Percentiles rank a stretch among this genome's conserved stretches.
These are phyloP conservation scores for Penicillium longicatenatum DNA, from an alignment of 495 filamentous ascomycete genomes.

Conservation along the genomic window DNA sequence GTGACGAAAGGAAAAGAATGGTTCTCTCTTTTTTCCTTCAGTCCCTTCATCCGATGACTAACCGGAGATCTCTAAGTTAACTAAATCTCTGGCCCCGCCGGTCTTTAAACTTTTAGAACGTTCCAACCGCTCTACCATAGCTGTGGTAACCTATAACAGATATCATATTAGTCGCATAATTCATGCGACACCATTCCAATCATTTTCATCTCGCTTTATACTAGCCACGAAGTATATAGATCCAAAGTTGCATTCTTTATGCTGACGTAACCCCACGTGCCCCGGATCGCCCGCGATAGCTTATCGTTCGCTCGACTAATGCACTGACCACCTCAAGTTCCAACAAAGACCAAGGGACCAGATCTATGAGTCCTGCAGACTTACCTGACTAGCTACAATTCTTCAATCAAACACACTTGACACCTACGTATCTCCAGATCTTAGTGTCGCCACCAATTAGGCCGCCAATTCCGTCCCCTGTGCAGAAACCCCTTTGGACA, in stretches of 20 bases:
- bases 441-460: neutral
- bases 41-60: slow-evolving; percentile 16
- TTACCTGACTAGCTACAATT: neutral
- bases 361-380: neutral
- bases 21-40: slow-evolving; percentile 6
- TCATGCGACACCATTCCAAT: neutral
- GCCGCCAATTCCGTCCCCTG: neutral
- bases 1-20: neutral
- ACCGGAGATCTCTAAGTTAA: slow-evolving; percentile 1
- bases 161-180: neutral
- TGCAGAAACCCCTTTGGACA: neutral
- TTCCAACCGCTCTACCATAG: neutral
- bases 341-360: neutral
- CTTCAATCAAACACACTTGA: neutral
- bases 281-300: slow-evolving; percentile 25
- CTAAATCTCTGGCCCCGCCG: slow-evolving; percentile 1
- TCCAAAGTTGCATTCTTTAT: slow-evolving; percentile 2
- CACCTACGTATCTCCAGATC: neutral
- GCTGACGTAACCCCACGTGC: slow-evolving; percentile 27
- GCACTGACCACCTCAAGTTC: neutral
- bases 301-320: neutral
- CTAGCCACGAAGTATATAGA: neutral
- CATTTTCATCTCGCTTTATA: neutral
- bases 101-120: neutral
- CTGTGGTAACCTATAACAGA: neutral